Evolutionary conservation across 768 basidiomycete species (phyloP), one percentile per base, ranked within the genome.

Genomic region (Boletales sp.): DNA sequence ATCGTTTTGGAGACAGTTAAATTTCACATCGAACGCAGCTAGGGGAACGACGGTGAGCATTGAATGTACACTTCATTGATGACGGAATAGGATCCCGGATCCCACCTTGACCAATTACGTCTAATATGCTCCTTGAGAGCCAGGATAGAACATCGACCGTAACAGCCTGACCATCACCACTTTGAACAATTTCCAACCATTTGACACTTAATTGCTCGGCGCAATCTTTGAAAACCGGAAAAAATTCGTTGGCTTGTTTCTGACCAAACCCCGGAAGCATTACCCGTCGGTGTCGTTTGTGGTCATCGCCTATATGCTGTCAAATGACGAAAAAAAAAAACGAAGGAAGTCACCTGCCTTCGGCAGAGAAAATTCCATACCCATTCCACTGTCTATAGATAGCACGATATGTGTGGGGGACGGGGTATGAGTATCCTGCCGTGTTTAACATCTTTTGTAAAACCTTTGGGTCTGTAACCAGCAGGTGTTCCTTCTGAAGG

Each of bases 241-340:
- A 68, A 51, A 78, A 79, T 7, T 75, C 70, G 43, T 72, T 77
- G 17, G 72, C 70, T 50, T 80, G 76, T 3, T 74, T 72, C 12
- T 60, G 70, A 49, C 80, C 78, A 50, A 82, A 81, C 2, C 77
- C 81, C 2, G 80, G 79, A 39, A 77, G 64, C 73, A 81, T 73
- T n/a, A 80, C 69, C 51, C 70, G 77, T 50, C 77, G 65, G 44
- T 83, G 80, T 47, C 81, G 71, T 56, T 68, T 78, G 50, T 83
- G 81, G 28, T 63, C 71, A 19, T 70, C 64, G 2, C 71, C 65
- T 65, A 31, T n/a, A 8, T 37, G 25, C 34, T 5, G 15, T 5
- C n/a, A 59, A 11, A 45, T 21, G 31, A 15, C 37, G 28, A 48
- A 30, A 67, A 70, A 28, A 4, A 14, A 17, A 12, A 25, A 25